Evolutionary conservation across 768 basidiomycete genomes (phyloP), one percentile per base, ranked within the genome.

Genomic region (Boletus rubescentipes): DNA sequence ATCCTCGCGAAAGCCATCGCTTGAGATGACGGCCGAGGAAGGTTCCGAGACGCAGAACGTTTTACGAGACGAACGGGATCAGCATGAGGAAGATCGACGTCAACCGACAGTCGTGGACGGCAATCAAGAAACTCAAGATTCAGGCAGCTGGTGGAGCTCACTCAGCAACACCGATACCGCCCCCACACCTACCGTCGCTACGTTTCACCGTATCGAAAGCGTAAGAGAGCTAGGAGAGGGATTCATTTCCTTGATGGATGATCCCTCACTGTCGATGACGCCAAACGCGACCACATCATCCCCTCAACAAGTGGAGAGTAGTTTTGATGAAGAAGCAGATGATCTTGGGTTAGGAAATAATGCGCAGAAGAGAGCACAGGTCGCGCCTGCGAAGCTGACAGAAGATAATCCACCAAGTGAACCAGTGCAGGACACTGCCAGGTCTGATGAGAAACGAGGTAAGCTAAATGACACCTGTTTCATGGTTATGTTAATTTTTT

Each of bases 261-360:
- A 72, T 26, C 69, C 78, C 34, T 67, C 78, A 10, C 77, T 80
- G 32, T 71, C 79, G 4, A 68, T 77, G 38, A 67, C 72, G 16
- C 71, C 62, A 15, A 68, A 44, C 21, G 34, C 41, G 20, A 53
- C 52, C 9, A 23, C 58, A 26, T 36, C 61, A 34, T 37, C 61
- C 18, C 49, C 5, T 36, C 62, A 51, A 29, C 51, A 47, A 34
- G 62, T 38, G 30, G 34, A 58, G 41, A 43, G 49, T 51, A 16
- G 26, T n/a, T 53, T 54, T 47, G 69, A 76, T 9, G 83, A 84
- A 9, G 89, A 89, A 1, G 87, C 86, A 1, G 93, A 96, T 40
- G 93, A 97, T 65, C 79, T 99, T 46, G 97, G 97, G 1, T 79
- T 98, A 57, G 93, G 94, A 3, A 99, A 98, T 65, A 76, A 72